A percentile compares a stretch with the other conserved stretches of the same genome.
These are phyloP conservation scores for Zygosaccharomyces gambellarensis DNA, from an alignment of 805 yeast genomes.

Conservation along the genomic window DNA sequence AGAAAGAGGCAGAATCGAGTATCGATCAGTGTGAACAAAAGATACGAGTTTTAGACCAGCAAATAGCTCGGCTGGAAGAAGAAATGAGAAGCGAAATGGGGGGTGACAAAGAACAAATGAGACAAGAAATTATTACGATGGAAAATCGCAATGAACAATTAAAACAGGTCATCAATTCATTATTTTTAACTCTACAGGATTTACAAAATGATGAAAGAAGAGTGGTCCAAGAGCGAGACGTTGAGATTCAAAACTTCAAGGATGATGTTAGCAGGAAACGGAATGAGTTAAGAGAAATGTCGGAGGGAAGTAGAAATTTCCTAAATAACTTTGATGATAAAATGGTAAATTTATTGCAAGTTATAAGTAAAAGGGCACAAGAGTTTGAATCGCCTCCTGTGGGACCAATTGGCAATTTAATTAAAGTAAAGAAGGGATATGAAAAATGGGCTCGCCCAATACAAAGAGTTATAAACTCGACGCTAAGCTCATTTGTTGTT, in stretches of 20 bases:
- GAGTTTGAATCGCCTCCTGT: conserved; percentile 51
- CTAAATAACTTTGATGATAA: conserved; percentile 49
- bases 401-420: conserved; percentile 73
- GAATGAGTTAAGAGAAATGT: conserved; percentile 23
- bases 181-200: conserved; percentile 15
- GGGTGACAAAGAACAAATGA: conserved; percentile 31
- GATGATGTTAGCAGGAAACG: conserved; percentile 6
- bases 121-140: conserved; percentile 12
- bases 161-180: conserved; percentile 4
- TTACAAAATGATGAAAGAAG: conserved; percentile 17
- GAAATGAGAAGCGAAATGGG: conserved; percentile 28
- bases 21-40: conserved; percentile 21
- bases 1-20: conserved; percentile 19
- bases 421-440: conserved; percentile 52
- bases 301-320: conserved; percentile 30
- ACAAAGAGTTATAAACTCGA: conserved; percentile 48
- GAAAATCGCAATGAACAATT: conserved; percentile 14
- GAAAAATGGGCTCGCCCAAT: conserved; percentile 55
- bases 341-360: conserved; percentile 40
- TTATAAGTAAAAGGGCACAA: conserved; percentile 35
- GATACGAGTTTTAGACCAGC: conserved; percentile 17
- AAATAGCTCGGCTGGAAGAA: conserved; percentile 27
- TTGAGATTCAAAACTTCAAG: conserved; percentile 13
- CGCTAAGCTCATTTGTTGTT: conserved; percentile 64
- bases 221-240: conserved; percentile 10